phyloP scores from a whole-genome alignment of 1,139 yeast species.

The Geotrichum reessii region DNA sequence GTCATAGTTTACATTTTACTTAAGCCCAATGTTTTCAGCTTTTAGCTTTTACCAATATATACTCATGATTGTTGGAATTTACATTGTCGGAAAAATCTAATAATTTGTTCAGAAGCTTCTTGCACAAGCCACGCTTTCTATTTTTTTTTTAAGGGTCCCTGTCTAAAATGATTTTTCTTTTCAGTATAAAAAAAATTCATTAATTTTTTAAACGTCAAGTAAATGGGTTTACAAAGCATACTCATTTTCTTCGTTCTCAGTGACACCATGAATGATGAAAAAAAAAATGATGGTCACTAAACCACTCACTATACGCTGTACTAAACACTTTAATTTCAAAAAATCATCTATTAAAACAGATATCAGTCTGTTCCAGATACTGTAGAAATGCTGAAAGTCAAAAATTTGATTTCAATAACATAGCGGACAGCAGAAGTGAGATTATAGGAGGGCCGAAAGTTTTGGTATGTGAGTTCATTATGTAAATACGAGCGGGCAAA shows the following conservation, averaged over 20 bases:
- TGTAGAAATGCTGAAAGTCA: background rate
- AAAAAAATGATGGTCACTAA: background rate
- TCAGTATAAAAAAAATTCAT: background rate
- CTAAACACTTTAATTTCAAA: background rate
- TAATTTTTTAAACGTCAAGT: background rate
- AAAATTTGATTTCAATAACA: background rate
- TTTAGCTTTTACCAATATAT: background rate
- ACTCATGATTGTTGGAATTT: background rate
- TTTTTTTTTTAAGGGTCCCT: background rate
- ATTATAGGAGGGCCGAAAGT: background rate
- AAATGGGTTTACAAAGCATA: background rate
- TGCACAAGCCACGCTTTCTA: background rate
- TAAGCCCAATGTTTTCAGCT: background rate
- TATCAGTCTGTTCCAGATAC: background rate
- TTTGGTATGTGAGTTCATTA: background rate
- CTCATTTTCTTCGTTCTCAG: background rate
- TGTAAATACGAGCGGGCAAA: background rate
- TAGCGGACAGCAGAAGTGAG: background rate
- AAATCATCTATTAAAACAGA: background rate
- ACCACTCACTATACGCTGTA: background rate
- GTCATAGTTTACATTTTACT: background rate
- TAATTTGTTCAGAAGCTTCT: background rate
- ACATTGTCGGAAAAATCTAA: background rate
- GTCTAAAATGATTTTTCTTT: background rate
- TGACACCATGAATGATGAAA: background rate